phyloP scores from a whole-genome alignment of 495 filamentous ascomycete species.

The Stereocaulon alpinum region DNA sequence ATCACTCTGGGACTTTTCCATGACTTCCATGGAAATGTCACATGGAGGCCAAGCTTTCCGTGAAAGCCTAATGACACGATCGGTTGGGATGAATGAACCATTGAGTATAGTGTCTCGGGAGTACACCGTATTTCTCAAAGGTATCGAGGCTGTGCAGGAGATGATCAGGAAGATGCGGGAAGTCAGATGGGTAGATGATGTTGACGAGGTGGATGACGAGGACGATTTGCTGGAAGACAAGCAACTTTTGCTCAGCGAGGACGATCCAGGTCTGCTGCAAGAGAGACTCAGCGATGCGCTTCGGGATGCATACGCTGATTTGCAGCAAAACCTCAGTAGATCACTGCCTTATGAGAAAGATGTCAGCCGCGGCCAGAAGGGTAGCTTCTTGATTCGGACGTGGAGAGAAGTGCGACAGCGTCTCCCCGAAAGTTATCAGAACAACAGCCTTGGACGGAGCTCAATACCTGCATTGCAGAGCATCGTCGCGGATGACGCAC shows the following conservation, averaged over 20 bases:
- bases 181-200: slow-evolving; percentile 64
- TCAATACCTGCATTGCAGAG: slow-evolving; percentile 27
- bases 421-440: slow-evolving; percentile 42
- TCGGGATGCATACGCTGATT: slow-evolving; percentile 42
- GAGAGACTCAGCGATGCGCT: slow-evolving; percentile 50
- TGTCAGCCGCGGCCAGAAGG: slow-evolving; percentile 41
- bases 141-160: slow-evolving; percentile 48
- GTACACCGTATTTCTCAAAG: slow-evolving; percentile 59
- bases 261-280: slow-evolving; percentile 59
- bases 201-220: slow-evolving; percentile 64
- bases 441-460: slow-evolving; percentile 29
- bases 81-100: slow-evolving; percentile 56
- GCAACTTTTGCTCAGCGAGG: slow-evolving; percentile 50
- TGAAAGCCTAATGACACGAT: slow-evolving; percentile 37
- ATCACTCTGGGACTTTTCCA: slow-evolving; percentile 52
- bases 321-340: slow-evolving; percentile 45
- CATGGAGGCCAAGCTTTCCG: slow-evolving; percentile 49
- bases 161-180: slow-evolving; percentile 57
- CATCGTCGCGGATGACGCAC: slow-evolving; percentile 20
- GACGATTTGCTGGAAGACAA: slow-evolving; percentile 49
- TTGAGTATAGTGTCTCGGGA: slow-evolving; percentile 46
- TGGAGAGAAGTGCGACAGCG: slow-evolving; percentile 64
- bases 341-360: slow-evolving; percentile 36
- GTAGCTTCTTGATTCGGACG: slow-evolving; percentile 63
- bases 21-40: slow-evolving; percentile 40